Conservation (phyloP, 2,329 filamentous ascomycete genomes). For the Botrytis deweyae region DNA sequence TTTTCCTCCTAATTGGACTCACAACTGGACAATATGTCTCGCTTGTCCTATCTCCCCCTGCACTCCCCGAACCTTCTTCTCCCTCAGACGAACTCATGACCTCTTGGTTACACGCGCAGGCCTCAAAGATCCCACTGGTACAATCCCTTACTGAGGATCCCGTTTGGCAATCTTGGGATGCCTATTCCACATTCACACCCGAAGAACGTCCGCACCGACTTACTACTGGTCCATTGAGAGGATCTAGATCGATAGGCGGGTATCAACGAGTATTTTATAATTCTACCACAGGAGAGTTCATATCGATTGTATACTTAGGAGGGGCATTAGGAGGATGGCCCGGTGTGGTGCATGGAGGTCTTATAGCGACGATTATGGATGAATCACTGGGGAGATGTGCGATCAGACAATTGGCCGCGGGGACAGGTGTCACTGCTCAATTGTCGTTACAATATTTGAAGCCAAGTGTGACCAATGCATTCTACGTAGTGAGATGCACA, state of each 20-base stretch:
- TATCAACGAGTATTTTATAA: slow-evolving; percentile 67
- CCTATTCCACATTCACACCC: slow-evolving; percentile 40
- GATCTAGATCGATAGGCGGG: slow-evolving; percentile 45
- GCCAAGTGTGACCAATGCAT: slow-evolving; percentile 58
- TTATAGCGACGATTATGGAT: slow-evolving; percentile 65
- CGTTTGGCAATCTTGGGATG: slow-evolving; percentile 44
- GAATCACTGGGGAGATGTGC: slow-evolving; percentile 68
- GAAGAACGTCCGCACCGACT: slow-evolving; percentile 38
- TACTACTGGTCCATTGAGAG: slow-evolving; percentile 46
- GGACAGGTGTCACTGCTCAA: slow-evolving; percentile 56
- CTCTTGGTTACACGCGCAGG: slow-evolving; percentile 44
- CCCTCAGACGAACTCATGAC: slow-evolving; percentile 45
- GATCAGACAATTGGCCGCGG: slow-evolving; percentile 47
- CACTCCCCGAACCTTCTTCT: slow-evolving; percentile 43
- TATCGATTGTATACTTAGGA: slow-evolving; percentile 68
- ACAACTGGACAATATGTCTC: slow-evolving; percentile 43
- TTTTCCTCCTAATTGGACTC: slow-evolving; percentile 46
- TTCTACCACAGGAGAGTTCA: slow-evolving; percentile 53
- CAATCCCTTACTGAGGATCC: slow-evolving; percentile 47
- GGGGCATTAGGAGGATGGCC: slow-evolving; percentile 68
- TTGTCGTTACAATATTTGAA: slow-evolving; percentile 61
- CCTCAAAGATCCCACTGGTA: slow-evolving; percentile 50
- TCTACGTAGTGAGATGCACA: slow-evolving; percentile 60
- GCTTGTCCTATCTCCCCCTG: slow-evolving; percentile 46
- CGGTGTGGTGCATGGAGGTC: slow-evolving; percentile 68